Evolutionary conservation across 176 grass and related monocot species (phyloP).

Genomic region (Neostapfia colusana): DNA sequence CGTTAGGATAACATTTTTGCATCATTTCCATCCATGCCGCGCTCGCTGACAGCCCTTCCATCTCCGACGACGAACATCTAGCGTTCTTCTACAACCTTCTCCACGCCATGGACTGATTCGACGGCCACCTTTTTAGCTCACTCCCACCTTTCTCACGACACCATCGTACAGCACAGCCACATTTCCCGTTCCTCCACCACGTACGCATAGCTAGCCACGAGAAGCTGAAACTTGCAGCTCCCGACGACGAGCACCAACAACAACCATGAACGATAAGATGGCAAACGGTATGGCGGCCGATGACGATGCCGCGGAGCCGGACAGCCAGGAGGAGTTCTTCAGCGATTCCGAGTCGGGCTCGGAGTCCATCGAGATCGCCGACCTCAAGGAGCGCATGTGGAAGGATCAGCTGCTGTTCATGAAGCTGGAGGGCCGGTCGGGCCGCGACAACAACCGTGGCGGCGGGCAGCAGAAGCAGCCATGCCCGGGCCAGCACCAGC

Average conservation of each 20-base stretch:
- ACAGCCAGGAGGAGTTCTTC: constrained; percentile 25
- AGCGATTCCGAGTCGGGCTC: constrained; percentile 45
- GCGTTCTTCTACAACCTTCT: constrained; percentile 44
- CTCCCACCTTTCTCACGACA: background rate
- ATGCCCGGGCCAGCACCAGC: background rate
- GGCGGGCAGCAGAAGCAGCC: background rate
- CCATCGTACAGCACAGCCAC: background rate
- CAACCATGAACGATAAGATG: background rate
- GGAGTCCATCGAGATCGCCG: constrained; percentile 50
- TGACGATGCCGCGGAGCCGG: background rate
- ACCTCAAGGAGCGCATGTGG: constrained; percentile 59
- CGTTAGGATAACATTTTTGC: too few relatives aligned
- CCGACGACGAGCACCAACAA: background rate
- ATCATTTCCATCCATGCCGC: too few relatives aligned
- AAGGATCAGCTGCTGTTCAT: constrained; percentile 51
- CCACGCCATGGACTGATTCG: background rate
- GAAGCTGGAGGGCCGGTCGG: constrained; percentile 33
- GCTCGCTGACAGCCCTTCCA: background rate
- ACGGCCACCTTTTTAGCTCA: background rate
- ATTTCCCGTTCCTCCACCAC: background rate
- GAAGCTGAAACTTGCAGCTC: background rate
- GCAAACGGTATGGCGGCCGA: background rate
- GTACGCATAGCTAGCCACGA: background rate
- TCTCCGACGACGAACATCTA: constrained; percentile 12
- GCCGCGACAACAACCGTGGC: background rate